Conservation (phyloP, 2,329 filamentous ascomycete species). For the Alternaria arbusti region DNA sequence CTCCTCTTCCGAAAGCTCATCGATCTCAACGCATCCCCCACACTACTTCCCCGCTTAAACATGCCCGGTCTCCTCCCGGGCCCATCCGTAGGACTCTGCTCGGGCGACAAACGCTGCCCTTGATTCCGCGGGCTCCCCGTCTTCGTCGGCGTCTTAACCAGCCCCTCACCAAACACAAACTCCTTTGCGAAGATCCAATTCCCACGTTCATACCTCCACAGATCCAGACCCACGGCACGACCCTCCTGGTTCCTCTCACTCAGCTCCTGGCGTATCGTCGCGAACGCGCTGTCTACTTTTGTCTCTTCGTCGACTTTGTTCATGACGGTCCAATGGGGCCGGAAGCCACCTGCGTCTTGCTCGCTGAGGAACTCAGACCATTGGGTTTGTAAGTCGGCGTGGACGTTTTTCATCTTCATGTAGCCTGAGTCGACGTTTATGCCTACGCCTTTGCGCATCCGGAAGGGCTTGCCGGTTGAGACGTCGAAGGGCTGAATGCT, state of each 20-base stretch:
- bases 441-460: constrained; percentile 52
- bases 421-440: constrained; percentile 45
- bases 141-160: not conserved
- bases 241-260: constrained; percentile 42
- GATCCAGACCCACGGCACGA: constrained; percentile 46
- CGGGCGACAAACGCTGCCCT: constrained; percentile 3
- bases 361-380: constrained; percentile 52
- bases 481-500: constrained; percentile 47
- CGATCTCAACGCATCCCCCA: constrained; percentile 17
- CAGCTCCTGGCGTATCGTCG: constrained; percentile 42
- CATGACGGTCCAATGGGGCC: constrained; percentile 56
- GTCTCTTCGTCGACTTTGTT: constrained; percentile 54
- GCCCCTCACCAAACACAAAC: constrained; percentile 41
- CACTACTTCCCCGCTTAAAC: constrained; percentile 23
- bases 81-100: constrained; percentile 1
- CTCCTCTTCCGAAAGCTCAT: constrained; percentile 23
- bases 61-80: constrained; percentile 17
- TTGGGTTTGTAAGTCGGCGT: constrained; percentile 39
- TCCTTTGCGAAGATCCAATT: constrained; percentile 49
- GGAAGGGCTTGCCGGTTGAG: constrained; percentile 48
- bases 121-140: not conserved
- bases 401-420: constrained; percentile 43
- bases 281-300: constrained; percentile 46
- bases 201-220: constrained; percentile 53
- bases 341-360: constrained; percentile 51